These are phyloP conservation scores for Lumnitzera racemosa DNA, from an alignment of 345 rosid genomes.

Conservation along the genomic window DNA sequence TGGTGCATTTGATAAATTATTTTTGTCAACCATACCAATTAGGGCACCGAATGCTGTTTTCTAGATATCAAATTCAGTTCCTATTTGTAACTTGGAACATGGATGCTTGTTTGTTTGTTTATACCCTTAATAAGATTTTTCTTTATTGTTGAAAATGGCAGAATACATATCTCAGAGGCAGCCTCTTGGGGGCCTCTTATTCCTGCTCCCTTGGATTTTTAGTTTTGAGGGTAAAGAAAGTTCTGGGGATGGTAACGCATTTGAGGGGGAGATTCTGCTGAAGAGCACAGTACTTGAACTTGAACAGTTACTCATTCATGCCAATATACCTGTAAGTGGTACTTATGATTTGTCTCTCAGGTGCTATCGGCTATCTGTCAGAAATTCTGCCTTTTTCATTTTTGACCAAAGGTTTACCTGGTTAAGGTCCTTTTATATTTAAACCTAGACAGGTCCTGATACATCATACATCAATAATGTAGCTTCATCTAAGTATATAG, in stretches of 20 bases:
- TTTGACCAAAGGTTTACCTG: neutral
- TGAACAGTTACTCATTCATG: conserved; percentile 65
- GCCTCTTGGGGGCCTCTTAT: conserved; percentile 76
- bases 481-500: too few relatives aligned
- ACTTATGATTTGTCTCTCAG: neutral
- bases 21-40: too few relatives aligned
- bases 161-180: conserved; percentile 62
- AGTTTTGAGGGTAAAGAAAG: conserved; percentile 34
- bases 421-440: too few relatives aligned
- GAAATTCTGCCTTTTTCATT: neutral
- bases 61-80: too few relatives aligned
- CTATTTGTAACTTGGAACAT: neutral
- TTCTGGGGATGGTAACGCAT: conserved; percentile 10
- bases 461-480: too few relatives aligned
- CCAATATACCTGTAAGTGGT: conserved; percentile 73
- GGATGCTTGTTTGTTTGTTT: neutral
- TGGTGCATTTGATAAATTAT: too few relatives aligned
- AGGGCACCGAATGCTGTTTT: too few relatives aligned
- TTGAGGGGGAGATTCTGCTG: conserved; percentile 28
- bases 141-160: conserved; percentile 17
- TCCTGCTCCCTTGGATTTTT: conserved; percentile 75
- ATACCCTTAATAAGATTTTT: neutral
- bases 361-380: neutral
- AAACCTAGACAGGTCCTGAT: too few relatives aligned
- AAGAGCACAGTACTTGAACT: conserved; percentile 47